phyloP scores from a whole-genome alignment of 2,329 filamentous ascomycete species.

The Talaromyces rugulosus region DNA sequence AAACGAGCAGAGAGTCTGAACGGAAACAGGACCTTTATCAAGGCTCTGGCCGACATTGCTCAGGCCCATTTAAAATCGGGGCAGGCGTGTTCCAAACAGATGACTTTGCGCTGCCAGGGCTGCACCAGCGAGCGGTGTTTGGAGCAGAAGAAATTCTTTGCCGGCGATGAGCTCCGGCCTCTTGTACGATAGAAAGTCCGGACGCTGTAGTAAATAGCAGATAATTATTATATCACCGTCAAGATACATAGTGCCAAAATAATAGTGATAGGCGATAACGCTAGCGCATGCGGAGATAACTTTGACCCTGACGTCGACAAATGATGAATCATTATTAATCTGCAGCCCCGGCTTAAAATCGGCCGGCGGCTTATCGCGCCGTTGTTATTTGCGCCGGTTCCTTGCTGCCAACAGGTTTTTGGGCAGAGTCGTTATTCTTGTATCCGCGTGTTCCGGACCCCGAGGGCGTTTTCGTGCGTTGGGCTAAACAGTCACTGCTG shows the following conservation, averaged over 20 bases:
- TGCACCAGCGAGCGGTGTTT: slow-evolving; percentile 86
- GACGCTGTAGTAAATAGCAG: not conserved
- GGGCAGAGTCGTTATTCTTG: not conserved
- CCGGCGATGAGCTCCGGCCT: slow-evolving; percentile 33
- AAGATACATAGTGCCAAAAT: not conserved
- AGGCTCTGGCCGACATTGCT: slow-evolving; percentile 82
- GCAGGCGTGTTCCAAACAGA: slow-evolving; percentile 71
- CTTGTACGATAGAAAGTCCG: slow-evolving; percentile 28
- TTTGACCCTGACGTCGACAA: not conserved
- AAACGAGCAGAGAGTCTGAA: slow-evolving; percentile 92
- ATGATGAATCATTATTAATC: not conserved
- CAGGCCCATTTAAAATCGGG: slow-evolving; percentile 71
- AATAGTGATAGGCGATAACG: not conserved
- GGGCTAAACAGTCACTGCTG: too few relatives aligned
- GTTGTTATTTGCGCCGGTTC: not conserved
- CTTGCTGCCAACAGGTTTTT: not conserved
- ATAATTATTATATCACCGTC: not conserved
- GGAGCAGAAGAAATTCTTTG: slow-evolving; percentile 66
- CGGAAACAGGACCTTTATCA: slow-evolving; percentile 83
- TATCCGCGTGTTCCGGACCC: not conserved
- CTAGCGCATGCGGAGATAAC: not conserved
- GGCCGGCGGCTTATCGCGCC: not conserved
- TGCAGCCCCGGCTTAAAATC: not conserved
- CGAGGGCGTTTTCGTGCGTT: not conserved
- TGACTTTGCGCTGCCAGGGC: slow-evolving; percentile 86